Evolutionary conservation across 352 stramenopile species (phyloP).

Genomic region (Phytophthora megakarya): DNA sequence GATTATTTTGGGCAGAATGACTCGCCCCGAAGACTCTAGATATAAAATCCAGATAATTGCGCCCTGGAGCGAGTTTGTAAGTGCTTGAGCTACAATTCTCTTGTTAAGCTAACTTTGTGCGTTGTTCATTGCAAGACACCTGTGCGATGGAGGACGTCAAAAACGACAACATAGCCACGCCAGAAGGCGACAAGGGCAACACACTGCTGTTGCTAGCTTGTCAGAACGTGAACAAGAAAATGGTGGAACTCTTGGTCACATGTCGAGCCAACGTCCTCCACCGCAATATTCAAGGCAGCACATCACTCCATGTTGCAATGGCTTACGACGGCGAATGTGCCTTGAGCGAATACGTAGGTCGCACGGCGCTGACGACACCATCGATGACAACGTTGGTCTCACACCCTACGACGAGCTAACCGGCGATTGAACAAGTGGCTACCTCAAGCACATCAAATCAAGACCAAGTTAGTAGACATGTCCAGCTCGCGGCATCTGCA

Average conservation of each 20-base stretch:
- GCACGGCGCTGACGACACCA: constrained; percentile 92
- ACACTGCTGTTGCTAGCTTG: constrained; percentile 89
- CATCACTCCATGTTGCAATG: constrained; percentile 94
- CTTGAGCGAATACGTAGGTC: constrained; percentile 93
- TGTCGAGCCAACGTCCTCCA: constrained; percentile 92
- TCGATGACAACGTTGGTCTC: constrained; percentile 93
- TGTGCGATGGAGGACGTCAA: too few relatives aligned
- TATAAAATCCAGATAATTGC: too few relatives aligned
- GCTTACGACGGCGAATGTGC: constrained; percentile 90
- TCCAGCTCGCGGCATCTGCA: constrained; percentile 27
- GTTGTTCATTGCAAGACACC: too few relatives aligned
- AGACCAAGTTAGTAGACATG: too few relatives aligned
- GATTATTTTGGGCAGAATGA: too few relatives aligned
- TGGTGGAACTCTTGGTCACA: constrained; percentile 87
- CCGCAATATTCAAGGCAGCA: constrained; percentile 92
- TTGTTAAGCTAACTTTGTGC: too few relatives aligned
- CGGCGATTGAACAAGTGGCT: constrained; percentile 44
- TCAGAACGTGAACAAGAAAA: constrained; percentile 91
- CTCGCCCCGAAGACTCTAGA: too few relatives aligned
- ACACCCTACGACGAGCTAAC: constrained; percentile 93
- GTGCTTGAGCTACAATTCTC: too few relatives aligned
- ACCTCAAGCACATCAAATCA: too few relatives aligned
- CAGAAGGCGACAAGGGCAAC: constrained; percentile 94
- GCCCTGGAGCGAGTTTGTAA: too few relatives aligned
- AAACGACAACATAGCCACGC: too few relatives aligned